Conservation (phyloP, 1,139 yeast species). For the Yamadazyma songkhlaensis region DNA sequence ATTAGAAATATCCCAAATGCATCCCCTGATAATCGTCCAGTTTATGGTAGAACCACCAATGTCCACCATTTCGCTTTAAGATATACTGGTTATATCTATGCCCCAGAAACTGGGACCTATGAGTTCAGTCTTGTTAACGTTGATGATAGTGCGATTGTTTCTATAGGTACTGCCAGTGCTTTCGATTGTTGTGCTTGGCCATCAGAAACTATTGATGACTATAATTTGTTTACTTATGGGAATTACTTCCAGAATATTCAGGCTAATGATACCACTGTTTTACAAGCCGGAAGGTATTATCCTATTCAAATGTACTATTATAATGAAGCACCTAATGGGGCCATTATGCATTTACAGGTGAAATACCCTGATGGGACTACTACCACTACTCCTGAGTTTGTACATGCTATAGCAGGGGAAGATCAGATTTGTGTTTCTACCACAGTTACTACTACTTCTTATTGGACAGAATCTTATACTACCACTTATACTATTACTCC, state of each 20-base stretch:
- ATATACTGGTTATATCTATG: slow-evolving; percentile 8
- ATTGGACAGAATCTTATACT: not conserved
- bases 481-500: slow-evolving; percentile 1
- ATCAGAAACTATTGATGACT: not conserved
- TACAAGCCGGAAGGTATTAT: slow-evolving; percentile 2
- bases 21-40: not conserved
- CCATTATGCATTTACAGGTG: not conserved
- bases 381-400: not conserved
- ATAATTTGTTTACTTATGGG: not conserved
- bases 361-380: not conserved
- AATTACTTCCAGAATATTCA: no score
- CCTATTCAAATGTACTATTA: slow-evolving; percentile 1
- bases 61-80: slow-evolving; percentile 1
- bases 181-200: slow-evolving; percentile 6
- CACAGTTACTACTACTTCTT: not conserved
- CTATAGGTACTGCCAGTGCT: slow-evolving; percentile 8
- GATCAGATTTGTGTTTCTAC: not conserved
- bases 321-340: slow-evolving; percentile 1
- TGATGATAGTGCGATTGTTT: slow-evolving; percentile 5
- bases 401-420: not conserved
- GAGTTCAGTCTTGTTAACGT: slow-evolving; percentile 2
- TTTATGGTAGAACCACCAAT: slow-evolving; percentile 1
- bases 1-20: not conserved
- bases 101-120: slow-evolving; percentile 7
- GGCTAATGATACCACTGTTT: not conserved